Base-by-base conservation (phyloP, 169 alveolate species). In the Plasmodium sp. region DNA sequence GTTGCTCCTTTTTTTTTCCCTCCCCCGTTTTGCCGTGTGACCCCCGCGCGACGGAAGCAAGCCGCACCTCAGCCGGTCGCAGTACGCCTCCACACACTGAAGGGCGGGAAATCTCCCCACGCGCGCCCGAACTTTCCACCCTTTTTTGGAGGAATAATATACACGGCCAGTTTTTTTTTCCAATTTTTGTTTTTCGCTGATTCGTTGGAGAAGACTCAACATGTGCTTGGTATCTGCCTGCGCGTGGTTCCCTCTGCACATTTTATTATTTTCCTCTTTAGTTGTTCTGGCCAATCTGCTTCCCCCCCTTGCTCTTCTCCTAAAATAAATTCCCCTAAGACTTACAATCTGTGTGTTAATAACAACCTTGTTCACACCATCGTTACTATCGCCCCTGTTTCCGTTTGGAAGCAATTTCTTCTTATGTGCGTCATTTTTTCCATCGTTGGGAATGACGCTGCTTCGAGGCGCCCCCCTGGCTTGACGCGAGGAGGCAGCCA, bases 331-430 rank as follows among this genome's bases (percentile, higher is more conserved):
- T 33, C 56, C 18, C 41, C 51, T 72, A 16, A 92, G 84, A 79
- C 92, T 81, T n/a, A 92, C 85, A 31, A 92, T 79, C 58, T 82
- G 83, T 72, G 95, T 92, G 62, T 92, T 83, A 18, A 83, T 73
- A 73, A 92, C 84, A 22, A 92, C 67, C 48, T 72, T 92, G 39
- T 80, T 90, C 41, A 90, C 56, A 80, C 82, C 71, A 71, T 6
- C 36, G 41, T 34, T 39, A 10, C 33, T 27, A 3, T 45, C 93
- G 12, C 22, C 54, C 36, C 39, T 5, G 3, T 77, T 18, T 34
- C 71, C 41, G 39, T 18, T 67, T 67, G 43, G 5, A 31, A 9
- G 33, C 18, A 31, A 18, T 27, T 67, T 67, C 77, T 27, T 67
- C 6, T 67, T 22, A 22, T 67, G 22, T 67, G 33, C 3, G n/a